Evolutionary conservation across 306 rosid species (phyloP).

Genomic region (Vigna radiata): DNA sequence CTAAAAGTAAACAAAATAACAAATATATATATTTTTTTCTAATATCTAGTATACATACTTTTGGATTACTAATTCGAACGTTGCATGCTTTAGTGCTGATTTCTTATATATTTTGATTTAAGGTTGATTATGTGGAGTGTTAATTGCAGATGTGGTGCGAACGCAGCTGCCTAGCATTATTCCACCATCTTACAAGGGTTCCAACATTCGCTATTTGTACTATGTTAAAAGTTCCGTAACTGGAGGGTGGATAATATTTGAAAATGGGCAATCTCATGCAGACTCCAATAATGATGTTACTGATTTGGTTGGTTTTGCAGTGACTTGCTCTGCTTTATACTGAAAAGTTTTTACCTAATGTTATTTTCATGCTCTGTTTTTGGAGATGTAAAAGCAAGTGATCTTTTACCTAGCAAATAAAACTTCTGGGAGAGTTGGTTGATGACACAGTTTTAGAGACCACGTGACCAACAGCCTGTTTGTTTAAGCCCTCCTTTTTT

Average conservation of each 20-base stretch:
- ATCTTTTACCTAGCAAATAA: not conserved
- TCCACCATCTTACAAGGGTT: slow-evolving; percentile 98
- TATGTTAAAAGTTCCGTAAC: slow-evolving; percentile 70
- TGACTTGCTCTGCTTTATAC: slow-evolving; percentile 45
- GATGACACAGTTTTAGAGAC: not conserved
- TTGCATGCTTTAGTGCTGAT: slow-evolving; percentile 10
- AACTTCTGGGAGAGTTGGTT: slow-evolving; percentile 12
- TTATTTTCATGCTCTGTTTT: slow-evolving; percentile 31
- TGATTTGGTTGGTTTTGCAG: slow-evolving; percentile 73
- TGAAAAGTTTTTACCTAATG: slow-evolving; percentile 19
- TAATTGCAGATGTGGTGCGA: slow-evolving; percentile 74
- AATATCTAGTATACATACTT: slow-evolving; percentile 12
- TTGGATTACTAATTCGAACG: slow-evolving; percentile 26
- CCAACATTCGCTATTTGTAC: slow-evolving; percentile 88
- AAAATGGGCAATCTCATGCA: slow-evolving; percentile 77
- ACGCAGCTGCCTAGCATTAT: slow-evolving; percentile 65
- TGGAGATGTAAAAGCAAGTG: slow-evolving; percentile 25
- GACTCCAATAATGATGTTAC: slow-evolving; percentile 67
- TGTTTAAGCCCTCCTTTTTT: not conserved
- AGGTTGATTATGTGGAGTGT: slow-evolving; percentile 33
- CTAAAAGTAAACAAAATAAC: slow-evolving; percentile 2
- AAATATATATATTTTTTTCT: not conserved
- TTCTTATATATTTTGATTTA: slow-evolving; percentile 4
- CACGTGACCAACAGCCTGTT: not conserved
- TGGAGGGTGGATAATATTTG: slow-evolving; percentile 85